These are phyloP conservation scores for Fraxinus platypoda DNA, from an alignment of 305 asterid genomes.

Conservation along the genomic window DNA sequence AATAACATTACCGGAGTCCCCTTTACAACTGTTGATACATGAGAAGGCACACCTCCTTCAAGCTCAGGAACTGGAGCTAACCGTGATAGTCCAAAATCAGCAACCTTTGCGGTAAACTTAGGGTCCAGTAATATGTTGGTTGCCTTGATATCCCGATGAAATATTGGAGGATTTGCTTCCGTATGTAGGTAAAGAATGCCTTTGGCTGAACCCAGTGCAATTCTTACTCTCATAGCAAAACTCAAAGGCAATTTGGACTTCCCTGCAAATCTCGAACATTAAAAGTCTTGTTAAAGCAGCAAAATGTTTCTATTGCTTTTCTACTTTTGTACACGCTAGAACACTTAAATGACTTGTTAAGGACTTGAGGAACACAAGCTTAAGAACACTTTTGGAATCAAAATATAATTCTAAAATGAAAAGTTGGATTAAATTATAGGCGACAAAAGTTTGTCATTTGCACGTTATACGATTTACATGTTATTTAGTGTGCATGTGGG, in stretches of 20 bases:
- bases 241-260: constrained; percentile 53
- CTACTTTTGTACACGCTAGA: neutral
- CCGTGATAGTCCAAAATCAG: constrained; percentile 93
- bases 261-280: constrained; percentile 39
- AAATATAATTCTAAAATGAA: neutral
- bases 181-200: constrained; percentile 95
- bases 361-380: neutral
- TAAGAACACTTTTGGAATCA: neutral
- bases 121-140: constrained; percentile 85
- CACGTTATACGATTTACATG: neutral
- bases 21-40: constrained; percentile 87
- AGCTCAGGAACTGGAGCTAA: constrained; percentile 82
- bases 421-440: neutral
- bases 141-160: constrained; percentile 93
- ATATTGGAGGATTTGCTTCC: constrained; percentile 97
- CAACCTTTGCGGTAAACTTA: constrained; percentile 74
- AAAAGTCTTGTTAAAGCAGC: neutral
- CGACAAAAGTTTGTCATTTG: neutral
- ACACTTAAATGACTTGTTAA: neutral
- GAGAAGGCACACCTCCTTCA: constrained; percentile 69
- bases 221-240: constrained; percentile 70
- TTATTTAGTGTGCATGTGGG: neutral
- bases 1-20: constrained; percentile 87
- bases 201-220: constrained; percentile 77
- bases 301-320: neutral